These are phyloP conservation scores for Hygrocybe coccinea DNA, from an alignment of 768 basidiomycete genomes.

Conservation along the genomic window DNA sequence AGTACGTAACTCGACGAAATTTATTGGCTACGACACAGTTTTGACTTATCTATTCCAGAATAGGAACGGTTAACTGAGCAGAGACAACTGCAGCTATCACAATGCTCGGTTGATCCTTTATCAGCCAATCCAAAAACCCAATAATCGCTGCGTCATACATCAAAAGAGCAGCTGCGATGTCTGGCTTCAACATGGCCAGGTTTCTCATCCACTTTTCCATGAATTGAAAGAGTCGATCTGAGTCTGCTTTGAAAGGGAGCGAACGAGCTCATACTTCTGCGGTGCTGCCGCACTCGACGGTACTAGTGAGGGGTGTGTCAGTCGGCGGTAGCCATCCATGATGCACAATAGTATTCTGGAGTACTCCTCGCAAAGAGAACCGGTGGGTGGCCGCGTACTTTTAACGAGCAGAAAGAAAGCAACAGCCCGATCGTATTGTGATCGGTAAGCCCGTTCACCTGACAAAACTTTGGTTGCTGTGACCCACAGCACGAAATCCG, in stretches of 20 bases:
- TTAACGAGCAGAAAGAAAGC: not conserved
- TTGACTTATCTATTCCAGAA: too few species aligned
- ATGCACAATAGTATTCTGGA: not conserved
- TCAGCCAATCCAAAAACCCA: not conserved
- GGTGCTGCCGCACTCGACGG: not conserved
- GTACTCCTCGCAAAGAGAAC: not conserved
- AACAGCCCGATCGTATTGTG: not conserved
- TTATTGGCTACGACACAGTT: too few species aligned
- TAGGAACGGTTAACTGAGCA: slow-evolving; percentile 22
- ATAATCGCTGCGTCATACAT: not conserved
- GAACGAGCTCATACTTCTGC: not conserved
- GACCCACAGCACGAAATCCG: not conserved
- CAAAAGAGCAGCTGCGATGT: not conserved
- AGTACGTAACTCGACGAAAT: too few species aligned
- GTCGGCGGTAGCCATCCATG: not conserved
- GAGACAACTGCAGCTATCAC: not conserved
- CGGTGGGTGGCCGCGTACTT: not conserved
- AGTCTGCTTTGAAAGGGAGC: not conserved
- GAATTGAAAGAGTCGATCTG: not conserved
- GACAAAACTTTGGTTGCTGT: not conserved
- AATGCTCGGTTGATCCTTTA: not conserved
- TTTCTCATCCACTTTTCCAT: not conserved
- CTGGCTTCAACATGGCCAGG: not conserved
- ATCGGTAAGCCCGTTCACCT: not conserved
- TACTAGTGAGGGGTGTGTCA: not conserved